Conservation (phyloP, 495 filamentous ascomycete genomes). For the Penicillium coprophilum region DNA sequence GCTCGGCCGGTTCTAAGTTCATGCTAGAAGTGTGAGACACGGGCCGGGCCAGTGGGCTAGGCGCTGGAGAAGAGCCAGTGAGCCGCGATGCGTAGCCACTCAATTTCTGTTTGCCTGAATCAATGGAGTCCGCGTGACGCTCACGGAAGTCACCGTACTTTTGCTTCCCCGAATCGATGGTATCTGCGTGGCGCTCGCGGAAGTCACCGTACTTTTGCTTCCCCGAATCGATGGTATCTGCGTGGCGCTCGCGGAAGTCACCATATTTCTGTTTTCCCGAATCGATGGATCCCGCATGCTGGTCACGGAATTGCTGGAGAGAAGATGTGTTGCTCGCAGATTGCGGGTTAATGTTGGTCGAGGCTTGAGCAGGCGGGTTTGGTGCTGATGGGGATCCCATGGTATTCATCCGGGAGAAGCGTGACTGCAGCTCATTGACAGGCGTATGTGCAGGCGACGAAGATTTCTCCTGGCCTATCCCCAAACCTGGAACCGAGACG, state of each 20-base stretch:
- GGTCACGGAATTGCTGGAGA: conserved; percentile 64
- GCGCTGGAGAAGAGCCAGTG: conserved; percentile 25
- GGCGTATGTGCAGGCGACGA: conserved; percentile 30
- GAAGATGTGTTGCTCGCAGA: conserved; percentile 39
- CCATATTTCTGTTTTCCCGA: conserved; percentile 60
- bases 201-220: conserved; percentile 62
- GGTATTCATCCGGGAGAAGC: conserved; percentile 60
- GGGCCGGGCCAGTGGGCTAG: conserved; percentile 7
- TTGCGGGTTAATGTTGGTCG: conserved; percentile 29
- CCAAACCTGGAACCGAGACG: conserved; percentile 77
- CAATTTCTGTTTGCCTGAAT: conserved; percentile 8
- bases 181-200: conserved; percentile 10
- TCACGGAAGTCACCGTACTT: conserved; percentile 11
- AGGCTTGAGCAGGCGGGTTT: conserved; percentile 48
- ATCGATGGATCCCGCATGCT: conserved; percentile 69
- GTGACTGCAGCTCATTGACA: conserved; percentile 65
- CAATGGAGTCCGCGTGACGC: conserved; percentile 5
- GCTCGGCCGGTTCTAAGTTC: conserved; percentile 13
- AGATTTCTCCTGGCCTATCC: conserved; percentile 54
- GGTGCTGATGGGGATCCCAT: conserved; percentile 23
- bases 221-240: conserved; percentile 67
- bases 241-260: conserved; percentile 60
- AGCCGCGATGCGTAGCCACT: conserved; percentile 2
- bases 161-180: conserved; percentile 4
- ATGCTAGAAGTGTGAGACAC: conserved; percentile 8